phyloP scores from a whole-genome alignment of 345 rosid species.

The Erucastrum elatum region DNA sequence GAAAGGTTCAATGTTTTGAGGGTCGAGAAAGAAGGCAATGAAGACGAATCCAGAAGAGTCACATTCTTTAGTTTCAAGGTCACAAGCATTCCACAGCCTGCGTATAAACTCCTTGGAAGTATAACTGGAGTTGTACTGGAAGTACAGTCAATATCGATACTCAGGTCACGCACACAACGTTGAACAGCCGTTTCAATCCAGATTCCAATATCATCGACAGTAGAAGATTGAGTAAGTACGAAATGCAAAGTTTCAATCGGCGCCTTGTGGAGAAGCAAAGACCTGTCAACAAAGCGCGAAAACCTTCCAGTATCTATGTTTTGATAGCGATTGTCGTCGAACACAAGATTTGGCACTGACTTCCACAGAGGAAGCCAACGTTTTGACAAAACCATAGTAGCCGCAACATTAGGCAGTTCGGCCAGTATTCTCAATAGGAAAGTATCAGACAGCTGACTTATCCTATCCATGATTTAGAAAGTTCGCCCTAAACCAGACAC shows the following conservation, averaged over 20 bases:
- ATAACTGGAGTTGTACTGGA: not conserved
- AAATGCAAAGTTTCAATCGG: not conserved
- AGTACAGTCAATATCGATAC: not conserved
- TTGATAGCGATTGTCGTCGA: not conserved
- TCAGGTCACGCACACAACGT: not conserved
- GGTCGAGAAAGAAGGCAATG: not conserved
- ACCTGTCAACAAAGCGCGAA: constrained; percentile 9
- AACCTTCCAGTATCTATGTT: not conserved
- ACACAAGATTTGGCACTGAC: constrained; percentile 11
- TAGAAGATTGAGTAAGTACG: not conserved
- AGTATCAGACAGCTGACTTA: not conserved
- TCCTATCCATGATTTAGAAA: not conserved
- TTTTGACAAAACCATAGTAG: constrained; percentile 23
- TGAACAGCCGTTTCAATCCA: not conserved
- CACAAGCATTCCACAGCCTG: constrained; percentile 7
- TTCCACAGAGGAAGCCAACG: constrained; percentile 18
- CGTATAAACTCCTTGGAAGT: not conserved
- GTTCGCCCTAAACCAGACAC: not conserved
- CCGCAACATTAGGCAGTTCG: constrained; percentile 3
- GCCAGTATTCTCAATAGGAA: constrained; percentile 2
- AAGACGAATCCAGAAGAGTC: not conserved
- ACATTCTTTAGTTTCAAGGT: not conserved
- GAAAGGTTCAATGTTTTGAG: not conserved
- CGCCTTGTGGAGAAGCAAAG: constrained; percentile 8
- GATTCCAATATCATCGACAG: not conserved